Percentiles rank a stretch among this genome's conserved stretches.
Conservation (phyloP, 129 eudicot species). For the Pseudognaphalium luteoalbum region DNA sequence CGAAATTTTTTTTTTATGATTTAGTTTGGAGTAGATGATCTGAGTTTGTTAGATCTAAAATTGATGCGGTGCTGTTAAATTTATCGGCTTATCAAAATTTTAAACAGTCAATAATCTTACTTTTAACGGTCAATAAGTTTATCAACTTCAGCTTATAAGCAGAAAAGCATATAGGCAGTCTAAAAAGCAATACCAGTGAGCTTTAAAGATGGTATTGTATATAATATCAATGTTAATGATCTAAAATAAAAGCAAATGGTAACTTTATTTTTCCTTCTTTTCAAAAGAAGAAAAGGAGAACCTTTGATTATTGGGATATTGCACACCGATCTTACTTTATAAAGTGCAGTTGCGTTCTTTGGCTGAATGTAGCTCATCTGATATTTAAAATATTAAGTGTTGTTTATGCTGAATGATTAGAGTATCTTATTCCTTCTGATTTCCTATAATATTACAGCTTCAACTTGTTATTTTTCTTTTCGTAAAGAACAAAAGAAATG, state of each 20-base stretch:
- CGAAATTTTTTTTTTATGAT: not conserved
- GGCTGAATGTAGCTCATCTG: constrained; percentile 1
- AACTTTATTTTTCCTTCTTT: constrained; percentile 27
- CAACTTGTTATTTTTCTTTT: constrained; percentile 26
- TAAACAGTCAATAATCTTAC: not conserved
- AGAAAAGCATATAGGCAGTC: not conserved
- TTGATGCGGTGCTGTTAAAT: not conserved
- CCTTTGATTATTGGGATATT: constrained; percentile 23
- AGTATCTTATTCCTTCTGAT: constrained; percentile 19
- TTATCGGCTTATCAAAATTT: not conserved
- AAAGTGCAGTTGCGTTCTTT: constrained; percentile 15
- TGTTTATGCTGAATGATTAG: constrained; percentile 5
- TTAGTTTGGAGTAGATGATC: constrained; percentile 16
- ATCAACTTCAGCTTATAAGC: not conserved
- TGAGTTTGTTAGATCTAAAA: constrained; percentile 29
- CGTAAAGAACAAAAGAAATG: constrained; percentile 32
- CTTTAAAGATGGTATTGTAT: not conserved
- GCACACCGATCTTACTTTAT: not conserved
- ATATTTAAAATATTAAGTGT: not conserved
- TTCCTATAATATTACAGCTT: constrained; percentile 17
- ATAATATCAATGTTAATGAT: not conserved
- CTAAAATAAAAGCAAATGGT: constrained; percentile 19
- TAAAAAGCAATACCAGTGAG: not conserved
- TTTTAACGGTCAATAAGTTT: not conserved
- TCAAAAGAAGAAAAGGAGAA: constrained; percentile 24